These are phyloP conservation scores for Myxozyma mucilagina DNA, from an alignment of 805 yeast species.

Conservation along the genomic window DNA sequence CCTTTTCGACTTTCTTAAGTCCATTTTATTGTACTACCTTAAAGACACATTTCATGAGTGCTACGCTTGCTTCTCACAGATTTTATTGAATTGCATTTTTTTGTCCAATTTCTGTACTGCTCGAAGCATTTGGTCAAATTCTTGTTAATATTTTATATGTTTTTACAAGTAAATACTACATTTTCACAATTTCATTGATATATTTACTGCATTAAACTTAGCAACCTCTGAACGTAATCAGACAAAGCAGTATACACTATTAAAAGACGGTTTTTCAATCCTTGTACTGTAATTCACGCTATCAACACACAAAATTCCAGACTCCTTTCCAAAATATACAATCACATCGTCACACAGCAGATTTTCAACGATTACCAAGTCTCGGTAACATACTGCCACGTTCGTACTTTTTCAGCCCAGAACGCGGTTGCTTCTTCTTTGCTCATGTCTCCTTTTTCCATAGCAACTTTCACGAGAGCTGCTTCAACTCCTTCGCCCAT, in stretches of 20 bases:
- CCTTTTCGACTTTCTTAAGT: background rate
- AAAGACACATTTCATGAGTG: background rate
- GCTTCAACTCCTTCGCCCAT: constrained; percentile 37
- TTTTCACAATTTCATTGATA: too few species aligned
- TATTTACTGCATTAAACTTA: too few species aligned
- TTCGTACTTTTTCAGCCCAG: constrained; percentile 30
- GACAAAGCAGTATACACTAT: background rate
- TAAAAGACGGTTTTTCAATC: background rate
- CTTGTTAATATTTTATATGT: too few species aligned
- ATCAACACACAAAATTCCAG: background rate
- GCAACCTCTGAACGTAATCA: too few species aligned
- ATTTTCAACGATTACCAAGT: constrained; percentile 17
- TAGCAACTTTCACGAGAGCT: constrained; percentile 33
- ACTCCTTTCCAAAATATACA: background rate
- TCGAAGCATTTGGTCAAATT: too few species aligned
- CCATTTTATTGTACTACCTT: background rate
- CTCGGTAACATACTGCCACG: constrained; percentile 31
- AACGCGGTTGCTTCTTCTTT: constrained; percentile 29
- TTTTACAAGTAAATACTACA: too few species aligned
- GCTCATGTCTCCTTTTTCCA: constrained; percentile 26
- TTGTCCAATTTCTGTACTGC: background rate
- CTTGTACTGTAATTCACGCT: background rate
- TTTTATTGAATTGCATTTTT: background rate
- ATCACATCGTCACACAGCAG: too few species aligned
- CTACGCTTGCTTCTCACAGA: background rate